Evolutionary conservation across 768 basidiomycete species (phyloP).

Genomic region (Saitozyma sp.): DNA sequence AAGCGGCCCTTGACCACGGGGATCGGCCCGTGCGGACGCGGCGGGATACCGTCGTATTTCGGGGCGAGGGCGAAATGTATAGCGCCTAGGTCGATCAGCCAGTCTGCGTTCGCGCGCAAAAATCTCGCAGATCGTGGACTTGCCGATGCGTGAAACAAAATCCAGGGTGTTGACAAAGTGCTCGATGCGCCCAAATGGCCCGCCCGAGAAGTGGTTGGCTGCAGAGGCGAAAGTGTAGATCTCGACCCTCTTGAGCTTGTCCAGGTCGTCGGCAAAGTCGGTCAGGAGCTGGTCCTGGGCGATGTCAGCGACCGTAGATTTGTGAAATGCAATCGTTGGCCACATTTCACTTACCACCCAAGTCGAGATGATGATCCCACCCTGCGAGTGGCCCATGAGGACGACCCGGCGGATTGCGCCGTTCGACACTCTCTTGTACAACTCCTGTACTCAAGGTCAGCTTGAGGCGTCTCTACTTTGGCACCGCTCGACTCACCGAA

Average conservation of each 20-base stretch:
- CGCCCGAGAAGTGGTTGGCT: constrained; percentile 39
- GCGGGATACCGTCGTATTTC: background rate
- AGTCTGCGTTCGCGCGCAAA: background rate
- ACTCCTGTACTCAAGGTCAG: background rate
- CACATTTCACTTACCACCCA: constrained; percentile 24
- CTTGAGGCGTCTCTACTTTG: too few relatives aligned
- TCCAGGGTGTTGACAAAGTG: constrained; percentile 42
- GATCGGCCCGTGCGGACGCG: background rate
- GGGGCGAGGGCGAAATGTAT: constrained; percentile 33
- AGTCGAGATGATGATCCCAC: constrained; percentile 37
- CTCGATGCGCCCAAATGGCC: constrained; percentile 26
- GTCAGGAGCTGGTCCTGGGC: constrained; percentile 31
- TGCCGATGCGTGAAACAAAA: constrained; percentile 36
- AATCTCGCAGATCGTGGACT: constrained; percentile 1
- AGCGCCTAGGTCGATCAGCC: constrained; percentile 14
- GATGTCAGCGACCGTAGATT: too few relatives aligned
- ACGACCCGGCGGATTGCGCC: constrained; percentile 33
- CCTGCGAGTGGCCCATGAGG: constrained; percentile 43
- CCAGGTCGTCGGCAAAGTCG: constrained; percentile 24
- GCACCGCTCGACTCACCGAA: constrained; percentile 16
- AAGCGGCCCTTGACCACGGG: constrained; percentile 22
- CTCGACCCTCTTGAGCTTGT: constrained; percentile 31
- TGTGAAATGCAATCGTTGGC: too few relatives aligned
- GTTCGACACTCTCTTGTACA: constrained; percentile 10
- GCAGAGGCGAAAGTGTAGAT: constrained; percentile 44